Evolutionary conservation across 148 eudicot genomes (phyloP).

Genomic region (Arbutus unedo): DNA sequence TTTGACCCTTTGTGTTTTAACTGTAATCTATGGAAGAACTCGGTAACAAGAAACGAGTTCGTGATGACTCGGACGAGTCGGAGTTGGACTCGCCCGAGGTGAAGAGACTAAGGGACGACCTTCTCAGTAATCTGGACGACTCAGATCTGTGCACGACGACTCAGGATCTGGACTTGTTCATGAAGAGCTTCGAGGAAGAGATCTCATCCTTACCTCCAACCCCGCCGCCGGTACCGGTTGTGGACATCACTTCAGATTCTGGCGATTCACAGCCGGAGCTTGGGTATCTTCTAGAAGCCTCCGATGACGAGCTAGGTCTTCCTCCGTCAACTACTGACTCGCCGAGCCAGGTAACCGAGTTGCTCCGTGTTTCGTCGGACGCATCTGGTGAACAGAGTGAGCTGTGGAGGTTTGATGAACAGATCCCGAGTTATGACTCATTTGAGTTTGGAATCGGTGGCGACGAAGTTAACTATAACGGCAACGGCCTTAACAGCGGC

Average conservation of each 20-base stretch:
- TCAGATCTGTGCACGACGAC: constrained; percentile 37
- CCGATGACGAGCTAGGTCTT: constrained; percentile 59
- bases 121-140: constrained; percentile 53
- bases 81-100: constrained; percentile 39
- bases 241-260: constrained; percentile 26
- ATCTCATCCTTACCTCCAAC: constrained; percentile 27
- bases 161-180: constrained; percentile 63
- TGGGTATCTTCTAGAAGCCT: constrained; percentile 46
- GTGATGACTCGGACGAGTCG: constrained; percentile 45
- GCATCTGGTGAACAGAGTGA: constrained; percentile 36
- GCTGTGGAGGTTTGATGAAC: constrained; percentile 45
- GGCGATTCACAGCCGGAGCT: constrained; percentile 41
- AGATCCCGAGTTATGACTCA: constrained; percentile 41
- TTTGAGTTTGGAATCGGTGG: constrained; percentile 39
- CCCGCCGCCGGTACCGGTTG: constrained; percentile 14
- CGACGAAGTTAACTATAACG: neutral
- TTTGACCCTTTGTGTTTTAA: neutral
- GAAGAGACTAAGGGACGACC: constrained; percentile 49
- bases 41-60: constrained; percentile 35
- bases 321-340: constrained; percentile 35
- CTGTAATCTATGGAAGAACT: constrained; percentile 21
- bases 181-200: constrained; percentile 73
- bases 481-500: neutral
- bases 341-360: constrained; percentile 26
- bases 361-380: constrained; percentile 34